Conservation (phyloP, 2,329 filamentous ascomycete genomes). For the Trichoderma simmonsii region DNA sequence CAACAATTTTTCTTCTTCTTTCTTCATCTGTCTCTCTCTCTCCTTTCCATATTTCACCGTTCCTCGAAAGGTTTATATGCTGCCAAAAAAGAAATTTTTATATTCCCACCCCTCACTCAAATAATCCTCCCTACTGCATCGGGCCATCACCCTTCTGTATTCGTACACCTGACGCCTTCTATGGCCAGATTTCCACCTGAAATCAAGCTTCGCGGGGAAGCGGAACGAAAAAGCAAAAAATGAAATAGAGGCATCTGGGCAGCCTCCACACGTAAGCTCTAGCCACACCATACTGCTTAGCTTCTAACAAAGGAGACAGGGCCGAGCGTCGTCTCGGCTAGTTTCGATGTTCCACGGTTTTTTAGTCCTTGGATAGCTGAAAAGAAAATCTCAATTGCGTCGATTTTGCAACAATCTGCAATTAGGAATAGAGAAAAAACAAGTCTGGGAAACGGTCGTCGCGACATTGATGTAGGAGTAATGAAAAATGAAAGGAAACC, state of each 20-base stretch:
- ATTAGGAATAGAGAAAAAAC: background rate
- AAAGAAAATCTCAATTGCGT: background rate
- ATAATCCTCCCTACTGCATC: constrained; percentile 23
- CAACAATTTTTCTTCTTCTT: constrained; percentile 1
- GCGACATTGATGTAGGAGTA: constrained; percentile 2
- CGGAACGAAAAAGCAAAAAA: background rate
- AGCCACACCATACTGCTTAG: background rate
- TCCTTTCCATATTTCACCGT: constrained; percentile 19
- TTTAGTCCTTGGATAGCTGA: background rate
- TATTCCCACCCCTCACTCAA: constrained; percentile 10
- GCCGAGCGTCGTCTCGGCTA: background rate
- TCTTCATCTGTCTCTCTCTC: background rate
- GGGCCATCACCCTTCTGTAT: constrained; percentile 23
- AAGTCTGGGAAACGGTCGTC: background rate
- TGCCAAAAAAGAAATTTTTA: background rate
- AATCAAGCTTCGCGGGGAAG: background rate
- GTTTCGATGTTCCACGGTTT: background rate
- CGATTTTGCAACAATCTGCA: background rate
- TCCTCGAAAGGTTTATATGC: background rate
- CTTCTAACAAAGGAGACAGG: background rate
- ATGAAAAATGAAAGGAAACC: background rate
- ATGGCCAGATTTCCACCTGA: background rate
- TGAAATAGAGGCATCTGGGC: background rate
- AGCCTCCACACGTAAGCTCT: background rate
- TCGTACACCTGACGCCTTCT: constrained; percentile 24